Evolutionary conservation across 768 basidiomycete genomes (phyloP).

Genomic region (Pisolithus tinctorius): DNA sequence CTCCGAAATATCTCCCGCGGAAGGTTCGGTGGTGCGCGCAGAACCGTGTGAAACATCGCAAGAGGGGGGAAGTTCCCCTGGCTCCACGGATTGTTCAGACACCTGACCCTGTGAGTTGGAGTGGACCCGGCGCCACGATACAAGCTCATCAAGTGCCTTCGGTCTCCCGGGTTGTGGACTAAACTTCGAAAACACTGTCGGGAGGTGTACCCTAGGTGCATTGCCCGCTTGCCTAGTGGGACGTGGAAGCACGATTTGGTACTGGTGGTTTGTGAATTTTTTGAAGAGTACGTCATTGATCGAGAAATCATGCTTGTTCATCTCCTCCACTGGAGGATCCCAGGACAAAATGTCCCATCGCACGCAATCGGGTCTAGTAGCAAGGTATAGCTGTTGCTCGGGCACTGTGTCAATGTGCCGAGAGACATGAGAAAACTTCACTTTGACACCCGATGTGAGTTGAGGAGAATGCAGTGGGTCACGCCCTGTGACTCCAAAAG

Average conservation of each 20-base stretch:
- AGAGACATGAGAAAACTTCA: constrained; percentile 44
- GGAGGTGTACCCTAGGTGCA: constrained; percentile 35
- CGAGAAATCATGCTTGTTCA: constrained; percentile 53
- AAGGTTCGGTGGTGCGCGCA: constrained; percentile 46
- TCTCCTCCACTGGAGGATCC: constrained; percentile 62
- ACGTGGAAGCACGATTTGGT: constrained; percentile 32
- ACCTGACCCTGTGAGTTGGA: constrained; percentile 12
- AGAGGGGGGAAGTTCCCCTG: constrained; percentile 11
- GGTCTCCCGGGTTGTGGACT: constrained; percentile 18
- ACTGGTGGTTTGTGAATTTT: constrained; percentile 31
- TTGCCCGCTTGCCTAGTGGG: constrained; percentile 1
- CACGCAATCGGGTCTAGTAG: constrained; percentile 32
- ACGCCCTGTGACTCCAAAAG: constrained; percentile 38
- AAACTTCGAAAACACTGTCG: constrained; percentile 19
- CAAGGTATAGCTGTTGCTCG: constrained; percentile 41
- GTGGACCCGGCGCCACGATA: constrained; percentile 34
- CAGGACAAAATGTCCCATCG: constrained; percentile 67
- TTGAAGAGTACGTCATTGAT: constrained; percentile 62
- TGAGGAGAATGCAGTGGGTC: constrained; percentile 46
- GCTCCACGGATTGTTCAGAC: not conserved
- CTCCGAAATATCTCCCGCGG: constrained; percentile 16
- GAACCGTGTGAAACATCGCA: constrained; percentile 61
- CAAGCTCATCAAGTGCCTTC: constrained; percentile 27
- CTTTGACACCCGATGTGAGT: constrained; percentile 31
- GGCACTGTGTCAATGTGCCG: constrained; percentile 37